Evolutionary conservation across 163 green algal genomes (phyloP).

Genomic region (Chloromonas sp.): DNA sequence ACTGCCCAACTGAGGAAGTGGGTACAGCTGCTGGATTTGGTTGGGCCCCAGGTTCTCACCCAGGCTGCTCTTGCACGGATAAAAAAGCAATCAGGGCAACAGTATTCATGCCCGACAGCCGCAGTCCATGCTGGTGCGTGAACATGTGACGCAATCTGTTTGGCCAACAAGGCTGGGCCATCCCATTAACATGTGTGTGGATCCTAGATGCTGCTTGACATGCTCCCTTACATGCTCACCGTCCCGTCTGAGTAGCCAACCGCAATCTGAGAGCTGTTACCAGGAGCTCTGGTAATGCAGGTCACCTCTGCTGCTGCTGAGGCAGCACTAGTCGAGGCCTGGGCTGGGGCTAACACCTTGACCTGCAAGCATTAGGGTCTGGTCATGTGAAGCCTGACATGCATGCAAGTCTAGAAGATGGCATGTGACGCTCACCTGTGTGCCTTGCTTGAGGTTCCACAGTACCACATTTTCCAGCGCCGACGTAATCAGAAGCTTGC

Average conservation of each 20-base stretch:
- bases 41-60: background rate
- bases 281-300: constrained; percentile 45
- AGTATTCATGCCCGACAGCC: too few species aligned
- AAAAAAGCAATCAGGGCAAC: too few species aligned
- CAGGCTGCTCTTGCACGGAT: background rate
- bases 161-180: too few species aligned
- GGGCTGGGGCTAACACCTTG: background rate
- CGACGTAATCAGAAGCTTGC: constrained; percentile 59
- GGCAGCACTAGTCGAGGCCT: constrained; percentile 25
- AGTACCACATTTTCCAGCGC: constrained; percentile 74
- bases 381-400: too few species aligned
- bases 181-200: background rate
- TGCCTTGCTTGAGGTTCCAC: constrained; percentile 81
- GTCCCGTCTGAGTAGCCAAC: constrained; percentile 76
- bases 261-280: constrained; percentile 38
- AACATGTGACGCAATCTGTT: too few species aligned
- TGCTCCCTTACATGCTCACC: constrained; percentile 15
- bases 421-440: constrained; percentile 37
- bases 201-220: background rate
- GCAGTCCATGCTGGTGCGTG: too few species aligned
- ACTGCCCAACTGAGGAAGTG: background rate
- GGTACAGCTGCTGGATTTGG: constrained; percentile 11
- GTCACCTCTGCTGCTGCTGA: constrained; percentile 60
- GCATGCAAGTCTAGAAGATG: background rate
- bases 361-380: constrained; percentile 19